Evolutionary conservation across 176 grass and related monocot genomes (phyloP), one percentile per base, ranked within the genome.

Genomic region (Phyllostachys edulis): DNA sequence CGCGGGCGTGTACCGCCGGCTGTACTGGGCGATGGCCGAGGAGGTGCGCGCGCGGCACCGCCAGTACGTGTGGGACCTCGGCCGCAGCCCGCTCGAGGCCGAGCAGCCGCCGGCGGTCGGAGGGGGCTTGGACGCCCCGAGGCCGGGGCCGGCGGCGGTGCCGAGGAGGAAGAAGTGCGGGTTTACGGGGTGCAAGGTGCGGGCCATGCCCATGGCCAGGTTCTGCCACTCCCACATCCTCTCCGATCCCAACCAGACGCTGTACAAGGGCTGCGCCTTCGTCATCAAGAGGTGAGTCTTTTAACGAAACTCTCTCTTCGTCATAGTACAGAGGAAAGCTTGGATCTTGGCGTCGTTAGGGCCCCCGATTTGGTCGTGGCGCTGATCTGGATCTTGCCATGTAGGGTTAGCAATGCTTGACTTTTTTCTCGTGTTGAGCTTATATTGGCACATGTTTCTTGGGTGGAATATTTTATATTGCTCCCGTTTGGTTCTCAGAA

Each of bases 141-240:
- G 83, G 51, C 85, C 87, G 11, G 80, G 27, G 18, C 54, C 73
- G 14, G 69, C 55, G 6, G 14, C 37, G 21, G 85, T 56, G 69
- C 77, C 55, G 18, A 79, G 89, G 60, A 89, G 91, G 88, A 92
- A 87, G 83, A 92, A 92, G 85, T 99, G 97, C 66, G 91, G 83
- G 3, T 96, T 91, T 75, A n/a, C 89, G 0, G 97, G 91, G 0
- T 99, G 97, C 69, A 99, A 94, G 90, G 57, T 92, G 63, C 89
- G 92, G 88, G 90, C 97, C 39, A 99, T 99, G 97, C 79, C 91
- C 23, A 87, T 95, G 81, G 87, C 93, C 8, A 89, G 42, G 73
- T 99, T 63, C 69, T 99, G 97, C 21, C 93, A 96, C 84, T 76
- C 77, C 41, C 97, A 99, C 89, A 94, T 99, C 50, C 89, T 99